Percentiles rank a stretch among this genome's conserved stretches.
Evolutionary conservation across 2,329 filamentous ascomycete genomes (phyloP).

Genomic region (Intubia oerlemansii): DNA sequence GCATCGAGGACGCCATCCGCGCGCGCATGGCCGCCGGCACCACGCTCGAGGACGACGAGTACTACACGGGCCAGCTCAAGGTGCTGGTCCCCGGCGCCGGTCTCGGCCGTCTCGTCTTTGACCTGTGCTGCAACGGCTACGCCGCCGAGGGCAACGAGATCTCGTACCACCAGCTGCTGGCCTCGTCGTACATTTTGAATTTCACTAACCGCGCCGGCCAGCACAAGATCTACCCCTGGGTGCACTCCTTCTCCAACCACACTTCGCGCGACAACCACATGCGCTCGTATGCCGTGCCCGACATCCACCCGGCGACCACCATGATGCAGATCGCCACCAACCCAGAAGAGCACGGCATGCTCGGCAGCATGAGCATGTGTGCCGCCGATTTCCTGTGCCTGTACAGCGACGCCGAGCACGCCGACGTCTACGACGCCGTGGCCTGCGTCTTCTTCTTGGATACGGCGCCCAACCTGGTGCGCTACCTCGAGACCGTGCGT

Average conservation of each 20-base stretch:
- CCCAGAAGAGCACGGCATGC: too few species aligned
- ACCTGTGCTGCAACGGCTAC: conserved; percentile 55
- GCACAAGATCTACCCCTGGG: conserved; percentile 67
- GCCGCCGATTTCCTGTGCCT: conserved; percentile 83
- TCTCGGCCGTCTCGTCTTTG: conserved; percentile 72
- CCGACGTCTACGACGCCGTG: conserved; percentile 54
- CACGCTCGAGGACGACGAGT: not conserved
- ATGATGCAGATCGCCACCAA: conserved; percentile 16
- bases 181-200: conserved; percentile 59
- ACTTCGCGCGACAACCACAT: conserved; percentile 53
- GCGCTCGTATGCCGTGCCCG: conserved; percentile 51
- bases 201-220: conserved; percentile 34
- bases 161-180: conserved; percentile 88
- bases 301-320: conserved; percentile 46
- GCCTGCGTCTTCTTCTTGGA: conserved; percentile 92
- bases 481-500: conserved; percentile 67
- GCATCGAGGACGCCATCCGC: conserved; percentile 6
- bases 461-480: conserved; percentile 80
- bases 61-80: conserved; percentile 22
- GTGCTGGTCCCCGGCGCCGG: conserved; percentile 83
- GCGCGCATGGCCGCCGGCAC: conserved; percentile 1
- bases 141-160: conserved; percentile 80
- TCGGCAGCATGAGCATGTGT: conserved; percentile 72
- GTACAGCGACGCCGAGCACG: conserved; percentile 45
- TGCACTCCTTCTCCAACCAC: conserved; percentile 77